These are phyloP conservation scores for Sphaerobolus stellatus DNA, from an alignment of 1,284 basidiomycete species.

Conservation along the genomic window DNA sequence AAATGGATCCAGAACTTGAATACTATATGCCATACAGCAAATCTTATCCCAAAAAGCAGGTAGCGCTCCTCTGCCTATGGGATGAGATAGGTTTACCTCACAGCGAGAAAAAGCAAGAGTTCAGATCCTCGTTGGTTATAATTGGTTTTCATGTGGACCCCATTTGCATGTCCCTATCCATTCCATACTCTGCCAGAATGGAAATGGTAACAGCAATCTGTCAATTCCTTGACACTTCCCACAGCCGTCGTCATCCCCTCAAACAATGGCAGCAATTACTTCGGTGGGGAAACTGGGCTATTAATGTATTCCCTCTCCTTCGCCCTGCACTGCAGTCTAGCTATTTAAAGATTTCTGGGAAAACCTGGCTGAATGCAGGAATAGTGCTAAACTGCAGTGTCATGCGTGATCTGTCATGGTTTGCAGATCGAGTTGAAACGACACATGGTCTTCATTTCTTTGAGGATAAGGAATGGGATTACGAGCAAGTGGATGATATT, in stretches of 20 bases:
- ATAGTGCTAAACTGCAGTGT: background rate
- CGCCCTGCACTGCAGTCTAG: conserved; percentile 24
- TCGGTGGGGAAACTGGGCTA: conserved; percentile 35
- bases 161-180: background rate
- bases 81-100: conserved; percentile 5
- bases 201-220: background rate
- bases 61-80: conserved; percentile 1
- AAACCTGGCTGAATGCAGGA: background rate
- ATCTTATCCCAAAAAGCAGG: conserved; percentile 2
- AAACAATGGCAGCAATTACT: conserved; percentile 30
- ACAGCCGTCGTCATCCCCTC: conserved; percentile 17
- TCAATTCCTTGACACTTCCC: conserved; percentile 3
- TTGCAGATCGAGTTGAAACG: background rate
- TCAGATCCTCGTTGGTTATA: background rate
- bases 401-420: background rate
- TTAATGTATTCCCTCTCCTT: conserved; percentile 32
- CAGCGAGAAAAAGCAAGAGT: conserved; percentile 4
- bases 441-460: background rate
- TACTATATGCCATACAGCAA: conserved; percentile 4
- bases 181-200: background rate
- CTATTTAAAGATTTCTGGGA: conserved; percentile 13
- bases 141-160: conserved; percentile 10
- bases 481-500: background rate
- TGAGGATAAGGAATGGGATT: background rate
- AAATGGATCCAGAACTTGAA: background rate